Base-by-base conservation (phyloP, 257 asterid genomes). In the Craterostigma plantagineum region DNA sequence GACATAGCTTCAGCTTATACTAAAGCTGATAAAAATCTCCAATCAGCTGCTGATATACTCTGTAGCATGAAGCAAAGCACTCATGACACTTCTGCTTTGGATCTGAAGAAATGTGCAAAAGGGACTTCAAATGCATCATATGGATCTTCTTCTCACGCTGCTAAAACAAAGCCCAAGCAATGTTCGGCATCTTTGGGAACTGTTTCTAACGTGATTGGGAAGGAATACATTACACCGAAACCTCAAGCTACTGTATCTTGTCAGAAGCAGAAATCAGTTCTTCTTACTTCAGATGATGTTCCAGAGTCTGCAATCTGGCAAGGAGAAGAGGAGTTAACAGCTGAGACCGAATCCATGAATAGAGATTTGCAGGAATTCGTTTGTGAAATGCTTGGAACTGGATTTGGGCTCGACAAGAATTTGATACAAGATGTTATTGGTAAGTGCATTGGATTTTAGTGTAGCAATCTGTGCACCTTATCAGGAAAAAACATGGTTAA, bases 1-100 rank as follows among this genome's bases (percentile, higher is more conserved):
- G 85, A 76, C 55, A 86, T 86, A 36, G 84, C 93, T 38, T 58
- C 85, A 4, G 86, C 93, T 43, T 86, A 86, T 49, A 63, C 69
- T 42, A 55, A 68, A 57, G 49, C 93, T 16, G 90, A 71, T 16
- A 53, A 78, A 12, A 49, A 72, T 46, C 34, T 67, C 3, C 11
- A 16, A 9, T 48, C 46, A 43, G 63, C 95, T 0, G 60, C 65
- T 42, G 67, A 64, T 38, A 63, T 59, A 49, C 79, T 86, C 15
- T 34, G 60, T 50, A 48, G 17, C 54, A 43, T 51, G 55, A 71
- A 56, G 54, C 54, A 48, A 12, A 51, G 54, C 58, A 48, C 50
- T 38, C 39, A 53, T 11, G 60, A 40, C 8, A 18, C 65, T 37
- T 56, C 66, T 14, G 27, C 11, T 1, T 48, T 60, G 18, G 46